Evolutionary conservation across 345 rosid species (phyloP).

Genomic region (Eucalyptus pauciflora): DNA sequence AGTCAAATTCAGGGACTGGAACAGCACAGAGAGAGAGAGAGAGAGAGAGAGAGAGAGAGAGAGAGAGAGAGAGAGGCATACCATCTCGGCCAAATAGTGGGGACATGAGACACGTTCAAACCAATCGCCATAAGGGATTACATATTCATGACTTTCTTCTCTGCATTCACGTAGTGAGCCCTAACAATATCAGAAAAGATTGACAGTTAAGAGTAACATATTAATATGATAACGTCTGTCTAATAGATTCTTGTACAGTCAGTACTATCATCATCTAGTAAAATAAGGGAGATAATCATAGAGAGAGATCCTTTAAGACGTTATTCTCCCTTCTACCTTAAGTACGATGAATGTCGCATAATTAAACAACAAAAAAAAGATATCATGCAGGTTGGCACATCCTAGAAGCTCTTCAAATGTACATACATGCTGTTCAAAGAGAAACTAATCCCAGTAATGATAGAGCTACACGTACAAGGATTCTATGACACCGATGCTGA

Average conservation of each 20-base stretch:
- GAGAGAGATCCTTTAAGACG: background rate
- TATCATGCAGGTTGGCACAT: too few relatives aligned
- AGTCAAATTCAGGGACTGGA: background rate
- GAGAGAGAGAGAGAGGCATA: slow-evolving; percentile 8
- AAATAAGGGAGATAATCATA: background rate
- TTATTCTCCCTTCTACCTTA: background rate
- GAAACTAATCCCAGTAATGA: too few relatives aligned
- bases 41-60: too few relatives aligned
- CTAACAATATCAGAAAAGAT: slow-evolving; percentile 2
- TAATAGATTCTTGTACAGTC: background rate
- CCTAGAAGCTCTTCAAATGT: too few relatives aligned
- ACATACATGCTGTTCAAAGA: too few relatives aligned
- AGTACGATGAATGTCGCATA: background rate
- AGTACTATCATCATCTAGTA: background rate
- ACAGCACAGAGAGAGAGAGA: background rate
- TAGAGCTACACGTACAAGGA: slow-evolving; percentile 43
- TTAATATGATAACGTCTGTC: background rate
- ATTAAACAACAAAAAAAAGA: slow-evolving; percentile 13
- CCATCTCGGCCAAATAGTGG: slow-evolving; percentile 77
- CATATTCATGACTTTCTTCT: slow-evolving; percentile 23
- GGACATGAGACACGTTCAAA: slow-evolving; percentile 65
- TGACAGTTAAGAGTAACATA: background rate
- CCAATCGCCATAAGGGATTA: slow-evolving; percentile 70
- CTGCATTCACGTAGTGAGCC: slow-evolving; percentile 36
- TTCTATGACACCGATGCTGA: slow-evolving; percentile 48